phyloP scores from a whole-genome alignment of 31 red algal species.

The Endocladia muricata region DNA sequence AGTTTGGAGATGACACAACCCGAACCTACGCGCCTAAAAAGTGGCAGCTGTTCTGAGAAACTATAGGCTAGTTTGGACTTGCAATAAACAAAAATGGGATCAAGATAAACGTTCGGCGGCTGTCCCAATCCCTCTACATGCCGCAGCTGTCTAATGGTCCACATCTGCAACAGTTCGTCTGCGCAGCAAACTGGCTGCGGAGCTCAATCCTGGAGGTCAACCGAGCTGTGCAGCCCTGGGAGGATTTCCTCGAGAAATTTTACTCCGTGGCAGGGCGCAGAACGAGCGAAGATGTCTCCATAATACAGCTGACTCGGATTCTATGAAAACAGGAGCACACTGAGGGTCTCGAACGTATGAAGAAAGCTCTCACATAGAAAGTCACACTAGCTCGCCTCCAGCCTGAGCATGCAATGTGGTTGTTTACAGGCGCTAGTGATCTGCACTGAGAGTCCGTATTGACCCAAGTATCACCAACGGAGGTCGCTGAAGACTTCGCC shows the following conservation, averaged over 20 bases:
- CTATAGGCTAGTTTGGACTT: background rate
- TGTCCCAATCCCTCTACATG: background rate
- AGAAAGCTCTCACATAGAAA: background rate
- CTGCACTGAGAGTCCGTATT: background rate
- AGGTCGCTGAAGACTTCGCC: background rate
- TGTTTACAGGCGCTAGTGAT: conserved; percentile 7
- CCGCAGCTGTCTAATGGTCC: background rate
- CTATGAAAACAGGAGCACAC: background rate
- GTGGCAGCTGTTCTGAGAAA: background rate
- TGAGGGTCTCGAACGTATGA: background rate
- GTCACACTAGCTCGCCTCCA: conserved; percentile 1
- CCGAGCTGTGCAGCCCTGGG: background rate
- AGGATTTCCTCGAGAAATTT: background rate
- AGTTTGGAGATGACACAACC: background rate
- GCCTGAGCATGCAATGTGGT: background rate
- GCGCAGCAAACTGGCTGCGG: conserved; percentile 22
- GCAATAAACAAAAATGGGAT: background rate
- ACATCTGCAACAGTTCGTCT: conserved; percentile 20
- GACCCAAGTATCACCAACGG: conserved; percentile 10
- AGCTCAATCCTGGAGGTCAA: background rate
- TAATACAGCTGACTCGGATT: background rate
- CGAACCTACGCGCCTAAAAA: background rate
- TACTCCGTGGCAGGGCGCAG: background rate
- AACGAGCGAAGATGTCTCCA: background rate
- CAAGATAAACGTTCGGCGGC: background rate